Base-by-base conservation (phyloP, 306 rosid genomes). In the Gastrolobium bilobum region DNA sequence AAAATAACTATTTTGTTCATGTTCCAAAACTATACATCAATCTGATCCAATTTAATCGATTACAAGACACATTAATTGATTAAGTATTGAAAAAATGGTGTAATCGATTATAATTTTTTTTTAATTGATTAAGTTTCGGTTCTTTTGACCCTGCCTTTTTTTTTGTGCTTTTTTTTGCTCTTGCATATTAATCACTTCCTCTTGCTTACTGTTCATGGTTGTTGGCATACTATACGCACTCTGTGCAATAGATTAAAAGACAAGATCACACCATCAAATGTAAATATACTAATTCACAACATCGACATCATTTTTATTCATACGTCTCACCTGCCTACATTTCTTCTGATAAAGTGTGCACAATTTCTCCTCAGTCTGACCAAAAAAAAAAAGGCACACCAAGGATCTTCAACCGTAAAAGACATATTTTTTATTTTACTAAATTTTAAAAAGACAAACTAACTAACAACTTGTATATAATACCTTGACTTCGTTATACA, bases 401-500 rank as follows among this genome's bases (percentile, higher is more conserved):
- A 47, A 4, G 5, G 6, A 60, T 38, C 52, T 68, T 52, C 68
- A 63, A 66, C 70, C 20, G 4, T 35, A 62, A 29, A 14, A 51
- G 4, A 9, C 57, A 37, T 20, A 26, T 20, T 60, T 59, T 8
- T 57, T 13, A 31, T 2, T 47, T n/a, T 56, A 8, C 66, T 43
- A 44, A 44, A 44, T 50, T 53, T n/a, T 20, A 20, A 20, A 10
- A 43, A 40, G 38, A 15, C 66, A 44, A 35, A 15, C 10, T 20
- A 20, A 20, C 1, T 11, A 67, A 61, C 13, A 50, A 39, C 42
- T 50, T 51, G 26, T 47, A 62, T 29, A 44, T 60, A 11, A 33
- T 65, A 92, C 97, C 97, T 94, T 92, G 65, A 94, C 97, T 86
- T 94, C 97, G 35, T 81, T 75, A 47, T 91, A 89, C 4, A 94